These are phyloP conservation scores for Taphrina communis DNA, from an alignment of 1,139 yeast genomes.

Conservation along the genomic window DNA sequence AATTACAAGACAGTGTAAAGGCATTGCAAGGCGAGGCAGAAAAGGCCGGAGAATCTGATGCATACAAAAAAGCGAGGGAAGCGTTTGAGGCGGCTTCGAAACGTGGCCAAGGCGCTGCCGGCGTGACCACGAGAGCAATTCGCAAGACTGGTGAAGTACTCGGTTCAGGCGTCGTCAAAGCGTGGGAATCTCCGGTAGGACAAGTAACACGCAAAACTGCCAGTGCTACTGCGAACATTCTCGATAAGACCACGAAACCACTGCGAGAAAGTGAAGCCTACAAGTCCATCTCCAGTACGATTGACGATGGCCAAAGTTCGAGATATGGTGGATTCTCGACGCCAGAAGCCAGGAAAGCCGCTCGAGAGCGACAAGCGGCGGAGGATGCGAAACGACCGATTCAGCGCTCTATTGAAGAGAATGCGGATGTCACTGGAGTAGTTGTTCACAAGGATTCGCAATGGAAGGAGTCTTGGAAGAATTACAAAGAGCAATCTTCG, in stretches of 20 bases:
- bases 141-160: conserved; percentile 92
- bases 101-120: conserved; percentile 53
- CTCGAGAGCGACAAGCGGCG: conserved; percentile 62
- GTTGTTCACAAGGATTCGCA: conserved; percentile 82
- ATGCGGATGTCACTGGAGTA: conserved; percentile 80
- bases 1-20: conserved; percentile 88
- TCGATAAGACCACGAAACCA: conserved; percentile 88
- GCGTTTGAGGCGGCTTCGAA: conserved; percentile 87
- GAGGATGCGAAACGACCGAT: conserved; percentile 63
- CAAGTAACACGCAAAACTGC: conserved; percentile 87
- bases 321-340: conserved; percentile 92
- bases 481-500: conserved; percentile 69
- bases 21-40: conserved; percentile 97
- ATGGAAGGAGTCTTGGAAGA: conserved; percentile 67
- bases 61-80: conserved; percentile 89
- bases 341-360: conserved; percentile 77
- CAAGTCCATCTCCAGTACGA: conserved; percentile 60
- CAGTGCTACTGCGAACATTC: conserved; percentile 61
- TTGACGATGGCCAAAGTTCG: conserved; percentile 88
- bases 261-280: conserved; percentile 88
- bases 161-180: conserved; percentile 85
- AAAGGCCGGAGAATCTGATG: conserved; percentile 89
- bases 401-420: conserved; percentile 70
- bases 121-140: conserved; percentile 58
- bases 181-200: conserved; percentile 97